Base-by-base conservation (phyloP, 768 basidiomycete genomes). In the Galerina sulciceps region DNA sequence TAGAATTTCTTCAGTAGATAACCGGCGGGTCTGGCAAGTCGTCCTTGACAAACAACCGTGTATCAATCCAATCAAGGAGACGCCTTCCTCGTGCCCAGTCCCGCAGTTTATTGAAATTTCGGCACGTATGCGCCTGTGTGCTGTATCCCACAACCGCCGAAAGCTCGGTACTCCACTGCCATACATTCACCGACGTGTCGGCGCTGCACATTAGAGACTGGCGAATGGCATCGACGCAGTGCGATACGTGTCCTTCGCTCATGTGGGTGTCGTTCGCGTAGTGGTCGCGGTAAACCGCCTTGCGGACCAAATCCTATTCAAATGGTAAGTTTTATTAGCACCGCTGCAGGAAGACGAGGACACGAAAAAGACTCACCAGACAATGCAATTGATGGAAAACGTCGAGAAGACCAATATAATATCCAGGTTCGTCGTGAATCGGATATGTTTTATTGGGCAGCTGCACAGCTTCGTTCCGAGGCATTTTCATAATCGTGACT, bases 321-420 rank as follows among this genome's bases (percentile, higher is more conserved):
- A 22, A 43, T n/a, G n/a, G n/a, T 34, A 10, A 17, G 9, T 4
- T 20, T 51, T 22, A 51, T n/a, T n/a, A 36, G 11, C 6, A 5
- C 18, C 4, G 48, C 17, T 17, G 23, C 34, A 8, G 15, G 3
- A 15, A 50, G 8, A 31, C 8, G 8, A 10, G 9, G 18, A 18
- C 3, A 18, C 23, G 35, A 17, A 3, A 3, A 22, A 46, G n/a
- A 63, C 57, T 42, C 43, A 65, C 68, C 47, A 69, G 44, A 35
- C 68, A 67, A 48, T 68, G 68, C n/a, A 69, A 43, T 42, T 69
- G 68, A 48, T 69, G 68, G 46, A 69, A 69, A 13, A 68, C 68
- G 40, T 69, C 67, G 15, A 69, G 38, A 11, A 45, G 57, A 13
- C 60, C 63, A n/a, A 69, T 43, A 50, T 68, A 69, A 41, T 68